Evolutionary conservation across 1,284 basidiomycete species (phyloP).

Genomic region (Melampsora medusae): DNA sequence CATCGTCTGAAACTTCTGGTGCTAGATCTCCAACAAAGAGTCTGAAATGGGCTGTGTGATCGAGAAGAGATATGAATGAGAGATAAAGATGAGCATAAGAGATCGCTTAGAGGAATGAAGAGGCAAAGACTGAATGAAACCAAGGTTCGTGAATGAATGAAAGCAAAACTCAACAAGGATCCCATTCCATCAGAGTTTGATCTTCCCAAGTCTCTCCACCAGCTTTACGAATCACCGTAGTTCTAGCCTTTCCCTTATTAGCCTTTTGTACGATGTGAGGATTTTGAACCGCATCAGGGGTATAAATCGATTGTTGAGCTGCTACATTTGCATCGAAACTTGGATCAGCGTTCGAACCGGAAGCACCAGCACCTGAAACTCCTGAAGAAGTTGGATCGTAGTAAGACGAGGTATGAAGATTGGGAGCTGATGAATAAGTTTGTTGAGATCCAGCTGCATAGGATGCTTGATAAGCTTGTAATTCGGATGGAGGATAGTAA

Average conservation of each 20-base stretch:
- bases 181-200: constrained; percentile 94
- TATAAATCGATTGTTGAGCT: constrained; percentile 49
- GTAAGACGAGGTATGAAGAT: constrained; percentile 4
- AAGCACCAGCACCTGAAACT: constrained; percentile 11
- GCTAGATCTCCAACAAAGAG: constrained; percentile 97
- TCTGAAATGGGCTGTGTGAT: constrained; percentile 80
- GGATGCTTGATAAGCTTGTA: constrained; percentile 16
- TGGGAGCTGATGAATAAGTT: constrained; percentile 8
- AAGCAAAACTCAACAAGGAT: constrained; percentile 68
- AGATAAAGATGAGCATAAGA: constrained; percentile 24
- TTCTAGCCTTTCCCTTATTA: constrained; percentile 84
- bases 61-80: constrained; percentile 34
- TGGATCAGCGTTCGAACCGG: constrained; percentile 4
- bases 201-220: constrained; percentile 98
- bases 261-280: constrained; percentile 59
- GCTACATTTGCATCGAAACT: constrained; percentile 46
- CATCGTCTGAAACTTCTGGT: constrained; percentile 95
- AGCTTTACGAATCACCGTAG: constrained; percentile 90
- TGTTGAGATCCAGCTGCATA: not conserved
- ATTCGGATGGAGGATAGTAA: constrained; percentile 9
- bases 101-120: not conserved
- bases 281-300: constrained; percentile 47
- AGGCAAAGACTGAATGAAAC: not conserved
- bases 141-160: not conserved
- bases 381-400: constrained; percentile 36